Evolutionary conservation across 768 basidiomycete species (phyloP).

Genomic region (Lepiota venenata): DNA sequence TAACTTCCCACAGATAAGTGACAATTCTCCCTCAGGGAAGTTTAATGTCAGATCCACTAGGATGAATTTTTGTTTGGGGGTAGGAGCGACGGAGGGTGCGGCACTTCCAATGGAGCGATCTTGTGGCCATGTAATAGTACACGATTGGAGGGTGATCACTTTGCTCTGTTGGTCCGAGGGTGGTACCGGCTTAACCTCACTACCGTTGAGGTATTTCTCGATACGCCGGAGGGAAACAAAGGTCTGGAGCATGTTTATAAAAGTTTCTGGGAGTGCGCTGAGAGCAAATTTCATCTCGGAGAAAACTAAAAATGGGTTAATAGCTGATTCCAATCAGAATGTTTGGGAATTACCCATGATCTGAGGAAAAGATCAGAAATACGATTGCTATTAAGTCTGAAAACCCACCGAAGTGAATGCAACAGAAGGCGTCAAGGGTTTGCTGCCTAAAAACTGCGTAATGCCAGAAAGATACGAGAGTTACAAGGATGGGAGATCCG

Average conservation of each 20-base stretch:
- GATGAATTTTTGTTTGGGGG: conserved; percentile 77
- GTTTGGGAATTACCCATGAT: conserved; percentile 10
- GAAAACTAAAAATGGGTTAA: conserved; percentile 53
- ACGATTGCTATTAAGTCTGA: conserved; percentile 11
- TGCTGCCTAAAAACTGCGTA: conserved; percentile 71
- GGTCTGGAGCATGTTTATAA: conserved; percentile 86
- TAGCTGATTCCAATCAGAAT: neutral
- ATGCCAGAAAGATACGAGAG: conserved; percentile 63
- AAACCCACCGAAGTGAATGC: conserved; percentile 72
- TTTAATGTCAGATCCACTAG: conserved; percentile 74
- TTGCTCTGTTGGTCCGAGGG: conserved; percentile 55
- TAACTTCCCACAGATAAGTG: conserved; percentile 85
- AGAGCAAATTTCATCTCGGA: conserved; percentile 85
- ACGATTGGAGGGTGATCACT: conserved; percentile 73
- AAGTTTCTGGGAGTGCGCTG: conserved; percentile 85
- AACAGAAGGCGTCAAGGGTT: conserved; percentile 72
- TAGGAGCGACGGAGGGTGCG: conserved; percentile 56
- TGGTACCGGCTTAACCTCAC: conserved; percentile 65
- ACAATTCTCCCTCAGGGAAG: conserved; percentile 78
- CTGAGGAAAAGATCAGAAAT: neutral
- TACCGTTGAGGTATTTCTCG: conserved; percentile 79
- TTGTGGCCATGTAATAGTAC: conserved; percentile 89
- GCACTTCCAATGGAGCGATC: conserved; percentile 51
- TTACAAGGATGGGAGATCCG: conserved; percentile 65
- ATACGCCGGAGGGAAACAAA: conserved; percentile 87